These are phyloP conservation scores for Amanita rubescens DNA, from an alignment of 768 basidiomycete genomes.

Conservation along the genomic window DNA sequence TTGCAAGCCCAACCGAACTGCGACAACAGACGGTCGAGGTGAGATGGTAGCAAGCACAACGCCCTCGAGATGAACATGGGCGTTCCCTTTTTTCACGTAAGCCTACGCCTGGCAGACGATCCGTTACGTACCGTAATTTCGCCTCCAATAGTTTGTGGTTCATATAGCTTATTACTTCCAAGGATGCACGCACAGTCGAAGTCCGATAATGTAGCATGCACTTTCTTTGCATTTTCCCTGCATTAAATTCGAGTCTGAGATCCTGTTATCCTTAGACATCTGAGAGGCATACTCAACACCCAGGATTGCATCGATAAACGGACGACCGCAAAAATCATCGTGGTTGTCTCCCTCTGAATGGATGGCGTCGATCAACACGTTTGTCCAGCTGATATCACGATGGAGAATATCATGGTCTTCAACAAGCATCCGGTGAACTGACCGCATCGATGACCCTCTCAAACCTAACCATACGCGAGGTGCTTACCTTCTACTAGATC, in stretches of 20 bases:
- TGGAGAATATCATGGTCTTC: background rate
- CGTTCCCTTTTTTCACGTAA: background rate
- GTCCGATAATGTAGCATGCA: conserved; percentile 2
- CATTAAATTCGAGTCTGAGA: background rate
- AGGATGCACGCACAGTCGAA: background rate
- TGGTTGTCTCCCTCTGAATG: background rate
- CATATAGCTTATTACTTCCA: conserved; percentile 3
- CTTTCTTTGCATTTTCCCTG: background rate
- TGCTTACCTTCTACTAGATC: background rate
- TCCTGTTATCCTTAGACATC: background rate
- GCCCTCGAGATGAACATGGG: conserved; percentile 2
- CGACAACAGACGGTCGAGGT: background rate
- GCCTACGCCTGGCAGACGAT: background rate
- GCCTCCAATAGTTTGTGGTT: conserved; percentile 3
- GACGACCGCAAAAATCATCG: background rate
- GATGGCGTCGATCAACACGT: conserved; percentile 1
- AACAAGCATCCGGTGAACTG: conserved; percentile 4
- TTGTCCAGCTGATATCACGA: conserved; percentile 1
- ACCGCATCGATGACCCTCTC: background rate
- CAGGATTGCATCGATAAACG: background rate
- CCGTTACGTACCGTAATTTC: conserved; percentile 1
- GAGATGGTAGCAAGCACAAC: background rate
- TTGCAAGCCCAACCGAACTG: conserved; percentile 3
- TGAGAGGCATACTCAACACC: background rate
- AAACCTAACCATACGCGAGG: background rate